Percentiles rank a stretch among this genome's conserved stretches.
Evolutionary conservation across 768 basidiomycete species (phyloP).

Genomic region (Cubamyces sp.): DNA sequence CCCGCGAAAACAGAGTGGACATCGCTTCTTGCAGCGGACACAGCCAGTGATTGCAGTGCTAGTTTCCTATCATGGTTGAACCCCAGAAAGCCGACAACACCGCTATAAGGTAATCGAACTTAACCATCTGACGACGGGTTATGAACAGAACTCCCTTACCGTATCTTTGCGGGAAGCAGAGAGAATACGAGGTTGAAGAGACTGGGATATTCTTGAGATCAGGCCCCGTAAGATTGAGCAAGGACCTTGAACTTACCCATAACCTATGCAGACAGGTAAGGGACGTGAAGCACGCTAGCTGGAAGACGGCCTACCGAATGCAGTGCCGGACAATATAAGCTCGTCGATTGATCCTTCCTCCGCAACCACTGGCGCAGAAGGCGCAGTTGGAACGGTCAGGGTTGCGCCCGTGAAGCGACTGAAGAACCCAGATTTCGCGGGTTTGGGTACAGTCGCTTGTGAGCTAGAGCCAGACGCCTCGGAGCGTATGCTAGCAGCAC

Average conservation of each 20-base stretch:
- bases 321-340: slow-evolving; percentile 72
- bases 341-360: slow-evolving; percentile 69
- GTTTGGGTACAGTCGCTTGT: slow-evolving; percentile 13
- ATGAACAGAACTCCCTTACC: slow-evolving; percentile 45
- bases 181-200: slow-evolving; percentile 84
- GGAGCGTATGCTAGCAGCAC: slow-evolving; percentile 31
- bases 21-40: slow-evolving; percentile 68
- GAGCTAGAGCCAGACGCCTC: slow-evolving; percentile 25
- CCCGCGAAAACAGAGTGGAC: slow-evolving; percentile 80
- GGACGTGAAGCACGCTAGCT: not conserved
- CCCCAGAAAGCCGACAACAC: slow-evolving; percentile 75
- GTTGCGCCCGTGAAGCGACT: slow-evolving; percentile 30
- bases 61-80: slow-evolving; percentile 73
- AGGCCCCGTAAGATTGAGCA: not conserved
- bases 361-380: slow-evolving; percentile 29
- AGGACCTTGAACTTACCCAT: slow-evolving; percentile 31
- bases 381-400: slow-evolving; percentile 26
- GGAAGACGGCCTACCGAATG: slow-evolving; percentile 56
- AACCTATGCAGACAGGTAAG: slow-evolving; percentile 28
- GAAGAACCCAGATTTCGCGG: slow-evolving; percentile 32
- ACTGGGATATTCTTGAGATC: slow-evolving; percentile 49
- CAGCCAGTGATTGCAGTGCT: slow-evolving; percentile 68
- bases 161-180: slow-evolving; percentile 69
- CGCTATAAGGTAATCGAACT: slow-evolving; percentile 42
- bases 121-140: not conserved